Evolutionary conservation across 176 grass and related monocot species (phyloP), one percentile per base, ranked within the genome.

Genomic region (Panicum miliaceum): DNA sequence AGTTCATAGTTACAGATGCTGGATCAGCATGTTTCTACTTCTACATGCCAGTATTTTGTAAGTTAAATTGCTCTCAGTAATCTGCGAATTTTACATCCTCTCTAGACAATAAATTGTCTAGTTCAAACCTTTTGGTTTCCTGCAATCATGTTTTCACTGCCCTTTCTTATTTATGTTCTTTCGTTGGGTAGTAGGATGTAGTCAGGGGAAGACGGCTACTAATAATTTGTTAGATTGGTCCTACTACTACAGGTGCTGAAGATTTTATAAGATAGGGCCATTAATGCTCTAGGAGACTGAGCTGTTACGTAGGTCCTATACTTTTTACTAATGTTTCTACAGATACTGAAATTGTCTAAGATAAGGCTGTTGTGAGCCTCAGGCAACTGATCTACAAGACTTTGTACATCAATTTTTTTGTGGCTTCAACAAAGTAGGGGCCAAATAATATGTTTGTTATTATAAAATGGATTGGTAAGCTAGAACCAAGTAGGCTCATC

Each of bases 201-300:
- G n/a, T 27, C 51, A 43, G 20, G 14, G 66, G 43, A 23, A 23
- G 18, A 38, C 29, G 68, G 25, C 57, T 12, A 26, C 12, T 25
- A 18, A 7, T 54, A 43, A 37, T 52, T 51, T 75, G 47, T 64
- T 12, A 46, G 58, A 47, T 40, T 47, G 23, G 10, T 26, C 26
- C 38, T 73, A 37, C 38, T 65, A 53, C 11, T 69, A 12, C 65
- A 54, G 68, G 37, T 56, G n/a, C 43, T 64, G 25, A 62, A 43
- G 71, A 54, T 68, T 51, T 27, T 69, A 70, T 15, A 53, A 52
- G 25, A 20, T 76, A 68, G 61, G 12, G 25, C 7, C 41, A 12
- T 69, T 16, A 25, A 56, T 53, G 29, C n/a, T 63, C 80, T 71
- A 70, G 42, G 64, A 37, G 63, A 82, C 46, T 86, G 37, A 64